Evolutionary conservation across 1,284 basidiomycete genomes (phyloP), one percentile per base, ranked within the genome.

Genomic region (Fomitiporia mediterranea): DNA sequence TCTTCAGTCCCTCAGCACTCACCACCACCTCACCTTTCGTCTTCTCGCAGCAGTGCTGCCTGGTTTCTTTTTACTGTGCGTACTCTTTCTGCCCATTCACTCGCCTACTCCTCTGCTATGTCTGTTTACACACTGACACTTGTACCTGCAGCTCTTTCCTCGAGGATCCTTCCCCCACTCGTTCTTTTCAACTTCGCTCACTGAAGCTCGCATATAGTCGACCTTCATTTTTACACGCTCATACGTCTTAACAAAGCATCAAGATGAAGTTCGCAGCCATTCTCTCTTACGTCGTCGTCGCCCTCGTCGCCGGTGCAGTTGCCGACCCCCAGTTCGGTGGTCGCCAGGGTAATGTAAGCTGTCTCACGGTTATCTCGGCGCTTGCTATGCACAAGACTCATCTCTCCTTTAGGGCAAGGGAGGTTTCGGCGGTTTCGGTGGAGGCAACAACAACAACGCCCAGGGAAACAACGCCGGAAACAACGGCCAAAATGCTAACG

Each of bases 211-310:
- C 64, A 66, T 67, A 67, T 59, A 58, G 60, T 64, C 63, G 56
- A 56, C 60, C 63, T 59, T 61, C 38, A 43, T 32, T 53, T 30
- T 19, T 40, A 54, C 23, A 58, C 39, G 53, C 56, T 58, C 34
- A 52, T 51, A 37, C 44, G 11, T 15, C 4, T 28, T n/a, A n/a
- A 40, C 39, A 19, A 46, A 25, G 21, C 7, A 46, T 62, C 65
- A 70, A 61, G 65, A 83, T 83, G 81, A 80, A 77, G 72, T 74
- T 80, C 70, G 71, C 75, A 32, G 65, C 67, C 60, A 67, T 71
- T 46, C 60, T 78, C 58, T 69, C 76, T 35, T 62, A 78, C 57
- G 63, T 76, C 58, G 51, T 77, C 60, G 65, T 79, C 51, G 74
- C 80, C 40, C 63, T 76, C 53, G 57, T 81, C 57, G 68, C 70